Conservation (phyloP, 768 basidiomycete genomes). For the Gloeophyllum trabeum region DNA sequence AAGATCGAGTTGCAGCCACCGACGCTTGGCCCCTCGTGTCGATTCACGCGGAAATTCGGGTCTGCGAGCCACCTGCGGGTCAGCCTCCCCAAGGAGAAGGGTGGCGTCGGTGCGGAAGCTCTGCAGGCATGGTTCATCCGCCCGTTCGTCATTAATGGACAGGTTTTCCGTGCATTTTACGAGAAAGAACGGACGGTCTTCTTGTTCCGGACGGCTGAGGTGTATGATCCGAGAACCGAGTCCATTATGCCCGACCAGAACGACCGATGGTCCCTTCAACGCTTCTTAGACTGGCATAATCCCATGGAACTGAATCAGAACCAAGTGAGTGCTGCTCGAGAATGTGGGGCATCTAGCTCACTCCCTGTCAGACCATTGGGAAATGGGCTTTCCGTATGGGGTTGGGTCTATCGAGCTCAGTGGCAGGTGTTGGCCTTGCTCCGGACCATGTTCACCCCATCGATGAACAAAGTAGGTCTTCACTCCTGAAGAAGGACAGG, state of each 20-base stretch:
- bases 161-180: constrained; percentile 49
- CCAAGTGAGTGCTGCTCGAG: constrained; percentile 30
- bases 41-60: constrained; percentile 50
- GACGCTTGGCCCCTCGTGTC: constrained; percentile 40
- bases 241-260: constrained; percentile 47
- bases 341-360: not conserved
- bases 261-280: constrained; percentile 28
- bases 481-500: too few species aligned
- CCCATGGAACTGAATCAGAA: constrained; percentile 29
- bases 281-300: constrained; percentile 49
- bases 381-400: constrained; percentile 59
- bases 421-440: constrained; percentile 37
- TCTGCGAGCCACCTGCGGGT: constrained; percentile 47
- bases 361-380: constrained; percentile 33
- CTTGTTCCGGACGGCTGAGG: constrained; percentile 30
- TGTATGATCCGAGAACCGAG: constrained; percentile 6
- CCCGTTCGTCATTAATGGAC: constrained; percentile 40
- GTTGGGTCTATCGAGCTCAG: constrained; percentile 52
- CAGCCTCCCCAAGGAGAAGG: too few species aligned
- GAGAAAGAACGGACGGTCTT: constrained; percentile 20
- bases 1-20: constrained; percentile 38
- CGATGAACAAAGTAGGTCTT: constrained; percentile 35
- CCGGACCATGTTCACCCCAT: constrained; percentile 23
- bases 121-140: constrained; percentile 16
- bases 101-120: constrained; percentile 15